A percentile compares a stretch with the other conserved stretches of the same genome.
Conservation (phyloP, 345 rosid species). For the Aethionema arabicum region DNA sequence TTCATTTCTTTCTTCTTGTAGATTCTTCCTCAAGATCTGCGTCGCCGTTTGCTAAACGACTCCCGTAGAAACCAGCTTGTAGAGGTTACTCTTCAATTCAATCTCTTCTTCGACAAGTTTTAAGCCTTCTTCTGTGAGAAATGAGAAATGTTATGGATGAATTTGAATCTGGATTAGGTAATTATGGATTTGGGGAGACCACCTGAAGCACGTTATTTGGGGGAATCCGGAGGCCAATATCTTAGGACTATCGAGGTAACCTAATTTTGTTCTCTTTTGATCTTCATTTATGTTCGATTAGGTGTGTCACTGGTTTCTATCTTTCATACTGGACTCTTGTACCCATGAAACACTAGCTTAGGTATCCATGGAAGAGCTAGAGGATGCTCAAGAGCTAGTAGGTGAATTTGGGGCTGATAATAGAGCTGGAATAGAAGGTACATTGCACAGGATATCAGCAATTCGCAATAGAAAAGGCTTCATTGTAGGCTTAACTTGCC, state of each 20-base stretch:
- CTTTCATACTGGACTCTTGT: not conserved
- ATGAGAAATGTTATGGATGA: not conserved
- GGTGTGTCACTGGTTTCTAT: not conserved
- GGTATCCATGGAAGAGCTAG: conserved; percentile 59
- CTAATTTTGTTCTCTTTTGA: not conserved
- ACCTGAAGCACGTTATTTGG: conserved; percentile 65
- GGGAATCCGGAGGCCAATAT: conserved; percentile 52
- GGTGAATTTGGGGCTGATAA: conserved; percentile 65
- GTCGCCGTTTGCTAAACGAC: conserved; percentile 44
- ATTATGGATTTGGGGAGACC: conserved; percentile 58
- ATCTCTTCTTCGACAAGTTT: not conserved
- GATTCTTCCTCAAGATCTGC: conserved; percentile 63
- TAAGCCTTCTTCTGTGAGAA: not conserved
- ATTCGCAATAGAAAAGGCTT: conserved; percentile 56
- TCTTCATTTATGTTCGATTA: not conserved
- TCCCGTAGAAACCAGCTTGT: conserved; percentile 52
- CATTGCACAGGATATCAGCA: conserved; percentile 66
- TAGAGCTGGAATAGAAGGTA: conserved; percentile 70
- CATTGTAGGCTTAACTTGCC: conserved; percentile 61
- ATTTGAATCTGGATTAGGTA: conserved; percentile 37
- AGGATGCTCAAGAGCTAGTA: conserved; percentile 54
- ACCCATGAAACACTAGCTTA: conserved; percentile 43
- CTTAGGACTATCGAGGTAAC: conserved; percentile 56
- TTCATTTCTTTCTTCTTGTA: conserved; percentile 7
- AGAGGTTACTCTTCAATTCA: conserved; percentile 43